Base-by-base conservation (phyloP, 2,329 filamentous ascomycete genomes). In the Fonsecaea monophora region DNA sequence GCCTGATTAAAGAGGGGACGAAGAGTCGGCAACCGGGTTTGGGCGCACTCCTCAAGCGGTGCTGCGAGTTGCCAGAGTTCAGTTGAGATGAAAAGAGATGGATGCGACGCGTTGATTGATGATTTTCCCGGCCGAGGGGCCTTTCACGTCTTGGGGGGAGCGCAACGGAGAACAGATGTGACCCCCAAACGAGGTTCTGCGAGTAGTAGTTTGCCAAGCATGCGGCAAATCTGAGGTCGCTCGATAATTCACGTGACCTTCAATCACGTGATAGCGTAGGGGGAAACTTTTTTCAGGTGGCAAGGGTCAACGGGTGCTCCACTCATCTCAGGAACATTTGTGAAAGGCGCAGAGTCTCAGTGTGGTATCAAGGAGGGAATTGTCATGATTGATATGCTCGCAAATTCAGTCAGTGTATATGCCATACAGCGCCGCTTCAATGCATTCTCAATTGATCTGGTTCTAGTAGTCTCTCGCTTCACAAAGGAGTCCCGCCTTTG, bases 91-190 rank as follows among this genome's bases (percentile, higher is more conserved):
- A 59, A 68, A 56, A 45, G 32, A 62, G 71, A 67, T 69, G 69
- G 62, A 50, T 67, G 66, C 68, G 68, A 71, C 70, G 71, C 70
- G 69, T 72, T 70, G 68, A 53, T 58, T 65, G 69, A 70, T 71
- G 65, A 62, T 67, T 71, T 69, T 68, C 61, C 56, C 60, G 61
- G 64, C 65, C 62, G 67, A 66, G 62, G 68, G 67, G 63, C 64
- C 65, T 6, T 67, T 70, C 68, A 62, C 65, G 63, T 68, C 60
- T 64, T 48, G n/a, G 59, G 50, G 50, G 63, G 55, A 62, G 60
- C 53, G 66, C 40, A 58, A 59, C 45, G 53, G 53, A 55, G 53
- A 64, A 37, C 35, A 66, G 63, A 62, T 56, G 60, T 50, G 61
- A 48, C 50, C 40, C 50, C 57, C 50, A 62, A 45, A 63, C 61